Evolutionary conservation across 371 early-diverging fungal genomes (phyloP), one percentile per base, ranked within the genome.

Genomic region (Astathelohania contejeani): DNA sequence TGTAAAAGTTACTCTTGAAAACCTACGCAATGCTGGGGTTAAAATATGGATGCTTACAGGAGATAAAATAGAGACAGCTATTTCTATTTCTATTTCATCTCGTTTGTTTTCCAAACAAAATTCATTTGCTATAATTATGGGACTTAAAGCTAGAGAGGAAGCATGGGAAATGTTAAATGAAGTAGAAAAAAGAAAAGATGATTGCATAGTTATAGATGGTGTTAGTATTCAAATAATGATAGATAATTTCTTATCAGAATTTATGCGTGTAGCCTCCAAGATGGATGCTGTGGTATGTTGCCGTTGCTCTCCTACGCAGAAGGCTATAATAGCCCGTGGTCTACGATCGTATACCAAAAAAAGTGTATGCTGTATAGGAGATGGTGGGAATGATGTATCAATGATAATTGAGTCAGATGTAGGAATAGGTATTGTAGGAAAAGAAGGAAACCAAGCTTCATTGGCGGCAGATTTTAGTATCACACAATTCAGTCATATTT

Each of bases 11-110:
- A 91, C 94, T 1, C 67, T 97, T 16, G 92, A 92, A 73, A 74
- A 80, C 18, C 75, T 97, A 60, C 79, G 89, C 52, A 86, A 91
- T 71, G 95, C 98, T 16, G 94, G 90, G 7, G 66, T 97, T 50
- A 85, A 83, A 67, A 83, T 94, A 18, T 97, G 98, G 98, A 94
- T 97, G 94, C 76, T 97, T 50, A 97, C 98, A 0, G 94, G 98
- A 23, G 98, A 97, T 72, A 97, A 97, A 67, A 85, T 90, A 58
- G 98, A 95, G 76, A 97, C 98, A 1, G 98, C 98, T n/a, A 88
- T 83, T 0, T 87, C 86, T 68, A 88, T 95, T 61, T 91, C 91
- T 1, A 79, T 87, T 9, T 87, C 88, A 0, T 85, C 90, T 16
- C 84, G 85, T 53, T 78, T 96, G 6, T 85, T 94, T 9, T 77